These are phyloP conservation scores for Saksenaea vasiformis DNA, from an alignment of 371 early-diverging fungal genomes.

Conservation along the genomic window DNA sequence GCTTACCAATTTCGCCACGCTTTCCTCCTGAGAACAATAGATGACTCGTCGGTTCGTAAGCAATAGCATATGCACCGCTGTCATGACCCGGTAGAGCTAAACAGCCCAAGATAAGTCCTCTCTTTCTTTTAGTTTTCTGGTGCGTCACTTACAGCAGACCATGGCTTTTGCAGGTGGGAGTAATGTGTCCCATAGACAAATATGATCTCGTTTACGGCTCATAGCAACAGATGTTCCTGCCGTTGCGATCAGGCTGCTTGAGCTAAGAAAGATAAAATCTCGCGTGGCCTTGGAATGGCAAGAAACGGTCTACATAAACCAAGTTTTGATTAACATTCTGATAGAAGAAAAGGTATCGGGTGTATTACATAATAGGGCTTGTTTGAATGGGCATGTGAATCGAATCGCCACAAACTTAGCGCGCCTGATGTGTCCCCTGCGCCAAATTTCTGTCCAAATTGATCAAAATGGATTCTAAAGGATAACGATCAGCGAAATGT, in stretches of 20 bases:
- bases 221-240: constrained; percentile 67
- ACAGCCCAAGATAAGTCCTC: not conserved
- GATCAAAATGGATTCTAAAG: constrained; percentile 65
- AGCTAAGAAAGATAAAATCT: constrained; percentile 76
- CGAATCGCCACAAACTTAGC: constrained; percentile 74
- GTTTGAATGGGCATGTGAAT: constrained; percentile 63
- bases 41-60: constrained; percentile 62
- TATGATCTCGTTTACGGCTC: constrained; percentile 57
- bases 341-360: not conserved
- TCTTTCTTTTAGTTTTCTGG: constrained; percentile 1
- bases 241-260: constrained; percentile 73
- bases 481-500: not conserved
- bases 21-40: constrained; percentile 75
- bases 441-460: constrained; percentile 78
- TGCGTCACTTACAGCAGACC: constrained; percentile 51
- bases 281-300: constrained; percentile 69
- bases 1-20: constrained; percentile 76
- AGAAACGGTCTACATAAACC: constrained; percentile 33
- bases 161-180: constrained; percentile 64
- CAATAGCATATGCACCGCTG: constrained; percentile 68
- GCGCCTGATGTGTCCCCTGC: constrained; percentile 71
- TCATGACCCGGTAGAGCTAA: constrained; percentile 52
- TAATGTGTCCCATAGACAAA: constrained; percentile 80
- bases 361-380: constrained; percentile 55
- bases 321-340: not conserved